Evolutionary conservation across 129 eudicot species (phyloP), one percentile per base, ranked within the genome.

Genomic region (Tanacetum coccineum): DNA sequence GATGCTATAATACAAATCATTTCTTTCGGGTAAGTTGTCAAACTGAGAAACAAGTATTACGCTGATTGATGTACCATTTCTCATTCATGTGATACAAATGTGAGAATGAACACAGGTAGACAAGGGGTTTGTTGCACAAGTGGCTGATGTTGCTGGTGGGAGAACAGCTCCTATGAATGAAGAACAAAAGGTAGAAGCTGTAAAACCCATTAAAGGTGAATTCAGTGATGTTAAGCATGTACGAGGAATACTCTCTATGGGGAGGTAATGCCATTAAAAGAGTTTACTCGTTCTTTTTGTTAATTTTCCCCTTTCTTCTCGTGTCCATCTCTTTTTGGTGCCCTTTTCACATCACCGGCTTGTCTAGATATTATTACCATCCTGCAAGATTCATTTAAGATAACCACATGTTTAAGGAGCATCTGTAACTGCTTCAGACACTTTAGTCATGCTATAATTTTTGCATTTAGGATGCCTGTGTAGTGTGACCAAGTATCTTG

Each of bases 241-340:
- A 53, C 77, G 99, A 76, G 99, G 99, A 59, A 89, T 89, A 76
- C 95, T 94, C 74, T 94, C 99, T 18, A 94, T 94, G 99, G 99
- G 99, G 52, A 94, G 99, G 99, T 94, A 84, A 58, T 59, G 64
- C 22, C 60, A 7, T 64, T 72, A 0, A 6, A 49, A 49, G 2
- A 49, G 2, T 49, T 49, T 0, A 0, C 0, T 30, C 9, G 42
- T 55, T 69, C 15, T 79, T 57, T 36, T 3, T 49, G n/a, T 49
- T 49, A 3, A 12, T 59, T 30, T n/a, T 30, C 63, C 13, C 1
- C 28, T 64, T 25, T 28, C 32, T 58, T 36, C 10, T 36, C 42
- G 6, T 8, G 42, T 7, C 10, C 42, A 36, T 1, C 42, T 36
- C 42, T 2, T 36, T 36, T 36, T 36, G 42, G 42, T 36, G 42